These are phyloP conservation scores for Leccinum rimulosum DNA, from an alignment of 768 basidiomycete genomes.

Conservation along the genomic window DNA sequence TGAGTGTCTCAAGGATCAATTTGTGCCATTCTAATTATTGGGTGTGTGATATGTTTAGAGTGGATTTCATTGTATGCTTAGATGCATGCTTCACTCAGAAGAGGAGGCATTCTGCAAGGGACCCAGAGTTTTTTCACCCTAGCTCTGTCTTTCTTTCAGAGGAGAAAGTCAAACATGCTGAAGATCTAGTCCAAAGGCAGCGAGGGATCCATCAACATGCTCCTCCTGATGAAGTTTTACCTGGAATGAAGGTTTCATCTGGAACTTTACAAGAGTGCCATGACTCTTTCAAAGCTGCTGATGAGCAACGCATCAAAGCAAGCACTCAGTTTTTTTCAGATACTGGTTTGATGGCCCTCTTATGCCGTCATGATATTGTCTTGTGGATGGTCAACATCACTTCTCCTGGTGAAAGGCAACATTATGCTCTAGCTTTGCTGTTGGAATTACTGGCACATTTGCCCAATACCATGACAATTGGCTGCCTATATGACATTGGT, in stretches of 20 bases:
- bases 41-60: background rate
- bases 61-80: background rate
- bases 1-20: no score
- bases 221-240: no score
- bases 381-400: no score
- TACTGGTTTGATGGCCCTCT: background rate
- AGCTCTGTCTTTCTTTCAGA: background rate
- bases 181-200: background rate
- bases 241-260: no score
- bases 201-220: background rate
- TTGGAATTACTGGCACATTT: background rate
- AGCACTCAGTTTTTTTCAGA: background rate
- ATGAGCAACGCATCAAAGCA: no score
- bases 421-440: background rate
- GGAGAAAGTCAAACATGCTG: background rate
- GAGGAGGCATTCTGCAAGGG: background rate
- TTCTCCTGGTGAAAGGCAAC: background rate
- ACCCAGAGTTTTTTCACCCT: background rate
- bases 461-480: background rate
- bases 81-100: background rate
- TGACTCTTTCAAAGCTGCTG: no score
- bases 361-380: background rate
- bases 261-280: no score
- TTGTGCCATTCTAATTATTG: no score
- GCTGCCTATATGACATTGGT: background rate